Base-by-base conservation (phyloP, 2,329 filamentous ascomycete species). In the Epichloe scottii region DNA sequence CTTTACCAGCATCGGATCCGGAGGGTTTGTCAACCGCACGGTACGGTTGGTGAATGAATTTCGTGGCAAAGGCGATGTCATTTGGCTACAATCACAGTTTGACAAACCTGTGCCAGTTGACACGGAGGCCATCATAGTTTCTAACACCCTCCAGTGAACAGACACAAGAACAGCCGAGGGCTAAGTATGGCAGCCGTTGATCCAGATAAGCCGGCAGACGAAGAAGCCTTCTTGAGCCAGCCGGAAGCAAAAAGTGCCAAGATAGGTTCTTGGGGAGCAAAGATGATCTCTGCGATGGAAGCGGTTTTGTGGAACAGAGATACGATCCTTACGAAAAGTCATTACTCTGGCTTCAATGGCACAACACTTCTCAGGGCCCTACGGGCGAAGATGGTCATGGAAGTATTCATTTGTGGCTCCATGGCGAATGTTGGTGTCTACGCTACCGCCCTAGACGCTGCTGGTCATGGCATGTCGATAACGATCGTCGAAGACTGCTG, bases 381-480 rank as follows among this genome's bases (percentile, higher is more conserved):
- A 44, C 81, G 90, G n/a, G 82, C 82, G n/a, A 86, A 83, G 56
- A 83, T 96, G 57, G 81, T 95, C 53, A 95, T 89, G 2, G 87
- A 96, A 60, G 72, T 98, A 12, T 96, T 87, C 66, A 79, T 97
- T 23, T 94, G 87, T 61, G 93, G 93, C 21, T 85, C 86, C 43
- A 76, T 95, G 46, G 87, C 85, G 42, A 96, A 97, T 60, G 73
- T 94, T 37, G 90, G 89, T 34, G 83, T 97, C 45, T 89, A 93
- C 63, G 91, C 93, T 7, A 96, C 91, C 1, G 89, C 89, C 3
- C 75, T 95, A 55, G 93, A 96, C 62, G 93, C 91, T 11, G 90
- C 88, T 2, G 80, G 85, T 19, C 86, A 96, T 65, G 93, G 90
- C 4, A 82, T 95, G 60, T 75, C 81, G n/a, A 88, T 96, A 60